Evolutionary conservation across 441 rosid genomes (phyloP).

Genomic region (Metrosideros polymorpha): DNA sequence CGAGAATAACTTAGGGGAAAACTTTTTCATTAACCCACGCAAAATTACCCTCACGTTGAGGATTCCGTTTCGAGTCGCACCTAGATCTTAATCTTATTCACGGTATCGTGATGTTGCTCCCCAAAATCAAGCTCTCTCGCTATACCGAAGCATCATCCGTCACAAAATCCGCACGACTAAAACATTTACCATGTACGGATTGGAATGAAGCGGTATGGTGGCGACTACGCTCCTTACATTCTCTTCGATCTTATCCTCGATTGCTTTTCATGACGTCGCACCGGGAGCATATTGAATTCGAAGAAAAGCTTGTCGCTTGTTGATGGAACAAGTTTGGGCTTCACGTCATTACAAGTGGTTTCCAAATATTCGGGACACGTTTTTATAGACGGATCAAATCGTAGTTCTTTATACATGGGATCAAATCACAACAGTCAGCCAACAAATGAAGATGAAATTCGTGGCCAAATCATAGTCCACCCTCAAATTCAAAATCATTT

Average conservation of each 20-base stretch:
- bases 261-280: neutral
- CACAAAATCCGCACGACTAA: neutral
- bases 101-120: neutral
- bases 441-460: neutral
- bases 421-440: neutral
- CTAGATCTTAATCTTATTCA: neutral
- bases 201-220: rapidly evolving
- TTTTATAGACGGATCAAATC: neutral
- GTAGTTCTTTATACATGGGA: neutral
- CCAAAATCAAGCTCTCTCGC: neutral
- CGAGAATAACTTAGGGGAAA: neutral
- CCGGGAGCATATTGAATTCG: neutral
- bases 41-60: neutral
- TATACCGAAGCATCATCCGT: neutral
- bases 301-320: neutral
- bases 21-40: neutral
- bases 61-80: neutral
- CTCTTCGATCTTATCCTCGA: neutral
- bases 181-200: neutral
- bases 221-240: neutral
- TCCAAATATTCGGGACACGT: neutral
- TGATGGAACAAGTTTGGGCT: neutral
- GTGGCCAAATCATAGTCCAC: neutral
- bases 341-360: neutral
- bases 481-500: neutral